Base-by-base conservation (phyloP, 768 basidiomycete species). In the Nidularia pulvinata region DNA sequence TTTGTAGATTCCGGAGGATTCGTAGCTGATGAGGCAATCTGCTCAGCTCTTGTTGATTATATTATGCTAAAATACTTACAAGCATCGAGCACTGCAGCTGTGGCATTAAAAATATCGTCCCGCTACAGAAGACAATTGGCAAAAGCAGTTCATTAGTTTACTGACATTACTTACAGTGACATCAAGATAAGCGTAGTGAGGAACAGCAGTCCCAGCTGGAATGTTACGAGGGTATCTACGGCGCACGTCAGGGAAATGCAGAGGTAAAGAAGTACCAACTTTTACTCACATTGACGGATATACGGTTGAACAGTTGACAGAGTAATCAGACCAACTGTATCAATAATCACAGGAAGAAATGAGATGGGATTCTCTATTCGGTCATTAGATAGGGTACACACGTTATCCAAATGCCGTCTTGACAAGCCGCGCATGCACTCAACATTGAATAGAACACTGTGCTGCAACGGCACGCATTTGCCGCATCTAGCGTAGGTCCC, bases 381-480 rank as follows among this genome's bases (percentile, higher is more conserved):
- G n/a, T 2, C 50, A 10, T 1, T 36, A 16, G 33, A 48, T 36
- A 13, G 49, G 42, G 48, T 22, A 60, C 71, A 33, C 48, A 78
- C 77, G 45, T 44, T 46, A 74, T 32, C 52, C 67, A 72, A 7
- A 62, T 45, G 13, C 63, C 65, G 33, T 55, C 63, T 61, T 84
- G 83, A 58, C 83, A 84, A 9, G 62, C 58, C 4, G 76, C 71
- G 58, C 83, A 84, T n/a, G 80, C 79, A 50, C 73, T 75, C 53
- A 80, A 58, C 58, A 82, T 58, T n/a, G 76, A 76, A 63, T 83
- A 84, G 46, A 76, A 76, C 9, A 83, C 78, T 0, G 80, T 72
- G 57, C 75, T 81, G 63, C 82, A 83, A 56, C 64, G 64, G 61
- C 83, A 83, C n/a, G 55, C n/a, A 50, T 75, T 79, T 13, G 66